These are phyloP conservation scores for Candida boleticola DNA, from an alignment of 805 yeast species.

Conservation along the genomic window DNA sequence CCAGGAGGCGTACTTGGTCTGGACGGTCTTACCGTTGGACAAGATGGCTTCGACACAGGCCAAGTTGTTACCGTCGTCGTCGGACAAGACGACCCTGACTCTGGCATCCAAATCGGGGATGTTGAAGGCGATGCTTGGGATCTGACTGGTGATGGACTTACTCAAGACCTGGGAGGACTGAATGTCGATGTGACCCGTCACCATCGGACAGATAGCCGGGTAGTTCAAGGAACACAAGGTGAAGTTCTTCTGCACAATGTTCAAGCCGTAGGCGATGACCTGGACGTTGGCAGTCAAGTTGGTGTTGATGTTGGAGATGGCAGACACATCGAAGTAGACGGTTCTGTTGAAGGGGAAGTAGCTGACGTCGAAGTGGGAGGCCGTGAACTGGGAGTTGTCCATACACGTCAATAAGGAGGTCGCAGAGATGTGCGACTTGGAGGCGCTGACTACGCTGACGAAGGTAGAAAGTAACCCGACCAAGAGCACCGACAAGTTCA, in stretches of 20 bases:
- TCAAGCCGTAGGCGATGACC: conserved; percentile 79
- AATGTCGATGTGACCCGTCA: conserved; percentile 84
- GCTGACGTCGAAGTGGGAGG: conserved; percentile 74
- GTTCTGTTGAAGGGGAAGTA: conserved; percentile 66
- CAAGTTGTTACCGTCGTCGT: conserved; percentile 47
- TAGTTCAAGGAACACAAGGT: conserved; percentile 60
- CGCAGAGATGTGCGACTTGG: conserved; percentile 39
- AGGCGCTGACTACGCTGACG: conserved; percentile 13
- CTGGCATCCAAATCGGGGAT: conserved; percentile 94
- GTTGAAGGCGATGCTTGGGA: conserved; percentile 85
- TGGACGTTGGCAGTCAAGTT: conserved; percentile 64
- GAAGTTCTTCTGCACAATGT: conserved; percentile 51
- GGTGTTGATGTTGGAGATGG: conserved; percentile 74
- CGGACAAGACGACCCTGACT: conserved; percentile 69
- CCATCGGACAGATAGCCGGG: conserved; percentile 69
- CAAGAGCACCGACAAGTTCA: conserved; percentile 6
- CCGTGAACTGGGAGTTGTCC: conserved; percentile 83
- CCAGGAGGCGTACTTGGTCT: conserved; percentile 91
- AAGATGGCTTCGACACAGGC: conserved; percentile 93
- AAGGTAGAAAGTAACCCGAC: conserved; percentile 6
- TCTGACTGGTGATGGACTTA: conserved; percentile 39
- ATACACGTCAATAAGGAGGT: conserved; percentile 86
- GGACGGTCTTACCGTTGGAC: conserved; percentile 89
- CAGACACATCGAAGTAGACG: conserved; percentile 66
- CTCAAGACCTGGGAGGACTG: conserved; percentile 46